Percentiles rank a stretch among this genome's conserved stretches.
Evolutionary conservation across 2,329 filamentous ascomycete species (phyloP).

Genomic region (Calonectria fujianensis): DNA sequence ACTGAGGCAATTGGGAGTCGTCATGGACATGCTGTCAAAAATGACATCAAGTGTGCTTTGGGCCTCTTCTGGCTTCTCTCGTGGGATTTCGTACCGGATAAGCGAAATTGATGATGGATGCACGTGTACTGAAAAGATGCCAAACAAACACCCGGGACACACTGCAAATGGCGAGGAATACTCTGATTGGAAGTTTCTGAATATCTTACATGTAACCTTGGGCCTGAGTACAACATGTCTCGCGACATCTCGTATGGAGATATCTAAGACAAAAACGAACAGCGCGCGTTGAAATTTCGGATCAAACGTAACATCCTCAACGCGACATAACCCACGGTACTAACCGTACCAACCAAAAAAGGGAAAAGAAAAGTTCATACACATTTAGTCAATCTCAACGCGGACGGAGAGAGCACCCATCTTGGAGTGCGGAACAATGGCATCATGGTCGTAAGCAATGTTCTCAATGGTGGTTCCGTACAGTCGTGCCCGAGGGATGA

Average conservation of each 20-base stretch:
- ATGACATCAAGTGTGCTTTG: background rate
- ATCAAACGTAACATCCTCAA: background rate
- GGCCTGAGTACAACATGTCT: background rate
- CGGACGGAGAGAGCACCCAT: conserved; percentile 45
- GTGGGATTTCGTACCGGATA: background rate
- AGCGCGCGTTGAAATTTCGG: background rate
- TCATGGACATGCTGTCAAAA: background rate
- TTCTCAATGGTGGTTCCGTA: conserved; percentile 45
- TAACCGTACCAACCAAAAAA: background rate
- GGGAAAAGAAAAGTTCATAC: background rate
- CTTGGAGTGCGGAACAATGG: conserved; percentile 48
- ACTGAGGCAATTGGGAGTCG: background rate
- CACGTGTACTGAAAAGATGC: background rate
- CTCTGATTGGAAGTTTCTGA: background rate
- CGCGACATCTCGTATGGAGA: background rate
- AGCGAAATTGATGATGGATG: background rate
- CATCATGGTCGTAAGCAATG: conserved; percentile 48
- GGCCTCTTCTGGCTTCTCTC: background rate
- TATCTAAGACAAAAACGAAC: background rate
- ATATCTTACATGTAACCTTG: background rate
- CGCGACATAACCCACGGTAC: background rate
- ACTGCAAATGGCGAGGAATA: background rate
- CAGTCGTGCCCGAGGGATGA: conserved; percentile 45
- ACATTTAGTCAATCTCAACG: conserved; percentile 35
- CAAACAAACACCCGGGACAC: background rate